These are phyloP conservation scores for Onygena corvina DNA, from an alignment of 2,329 filamentous ascomycete species.

Conservation along the genomic window DNA sequence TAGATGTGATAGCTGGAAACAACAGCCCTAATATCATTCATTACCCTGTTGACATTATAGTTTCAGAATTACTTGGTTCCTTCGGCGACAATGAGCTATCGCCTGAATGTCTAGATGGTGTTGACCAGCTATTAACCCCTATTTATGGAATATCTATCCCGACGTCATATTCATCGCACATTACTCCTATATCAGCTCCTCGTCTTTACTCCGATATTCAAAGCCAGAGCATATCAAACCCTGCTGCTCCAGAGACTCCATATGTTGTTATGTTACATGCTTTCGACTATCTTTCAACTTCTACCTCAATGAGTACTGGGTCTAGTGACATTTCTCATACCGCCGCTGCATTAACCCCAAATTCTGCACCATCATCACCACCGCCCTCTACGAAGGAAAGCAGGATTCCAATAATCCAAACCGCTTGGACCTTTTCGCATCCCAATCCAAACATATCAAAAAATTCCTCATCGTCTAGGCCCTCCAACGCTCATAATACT, in stretches of 20 bases:
- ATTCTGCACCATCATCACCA: conserved; percentile 18
- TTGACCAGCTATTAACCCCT: conserved; percentile 75
- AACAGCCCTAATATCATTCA: conserved; percentile 15
- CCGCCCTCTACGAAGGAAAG: conserved; percentile 24
- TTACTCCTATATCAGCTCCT: conserved; percentile 83
- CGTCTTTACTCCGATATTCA: conserved; percentile 72
- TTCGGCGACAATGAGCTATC: conserved; percentile 97
- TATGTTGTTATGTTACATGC: conserved; percentile 91
- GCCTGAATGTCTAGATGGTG: conserved; percentile 89
- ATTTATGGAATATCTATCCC: conserved; percentile 86
- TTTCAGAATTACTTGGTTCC: conserved; percentile 83
- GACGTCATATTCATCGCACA: conserved; percentile 79
- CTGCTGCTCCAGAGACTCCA: conserved; percentile 72
- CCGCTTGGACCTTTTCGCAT: conserved; percentile 37
- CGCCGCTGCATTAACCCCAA: conserved; percentile 7
- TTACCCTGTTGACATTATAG: conserved; percentile 64
- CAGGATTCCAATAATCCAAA: conserved; percentile 30
- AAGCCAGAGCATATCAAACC: conserved; percentile 48
- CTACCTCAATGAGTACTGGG: conserved; percentile 22
- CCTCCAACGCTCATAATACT: conserved; percentile 82
- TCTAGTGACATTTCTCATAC: conserved; percentile 11
- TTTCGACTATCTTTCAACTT: conserved; percentile 70
- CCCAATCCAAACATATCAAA: conserved; percentile 30
- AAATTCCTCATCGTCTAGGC: conserved; percentile 31
- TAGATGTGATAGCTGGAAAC: conserved; percentile 27